Base-by-base conservation (phyloP, 2,329 filamentous ascomycete genomes). In the Claviceps sp. region DNA sequence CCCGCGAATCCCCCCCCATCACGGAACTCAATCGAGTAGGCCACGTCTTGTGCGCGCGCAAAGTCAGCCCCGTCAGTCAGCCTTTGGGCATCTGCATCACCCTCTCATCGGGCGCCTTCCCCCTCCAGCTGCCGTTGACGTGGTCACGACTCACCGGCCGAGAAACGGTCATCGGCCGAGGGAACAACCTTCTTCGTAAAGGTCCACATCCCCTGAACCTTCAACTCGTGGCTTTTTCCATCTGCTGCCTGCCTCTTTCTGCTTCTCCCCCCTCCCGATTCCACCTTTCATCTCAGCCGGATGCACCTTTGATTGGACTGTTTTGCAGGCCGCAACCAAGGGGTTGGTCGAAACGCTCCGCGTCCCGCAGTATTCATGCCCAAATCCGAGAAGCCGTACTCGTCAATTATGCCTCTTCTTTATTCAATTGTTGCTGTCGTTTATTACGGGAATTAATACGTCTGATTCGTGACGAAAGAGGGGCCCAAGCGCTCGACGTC, bases 21-120 rank as follows among this genome's bases (percentile, higher is more conserved):
- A 30, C 9, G 13, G n/a, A 44, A 44, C 26, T 44, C 20, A 37
- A 37, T 42, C 13, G 24, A 47, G 37, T 20, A 38, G 49, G 18
- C 42, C n/a, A 38, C 16, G 47, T 22, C 37, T 47, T 30, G 26
- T 30, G 26, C 26, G 26, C 26, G 26, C 26, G 26, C 46, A 47
- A 22, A 40, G 30, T 49, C 50, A 47, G 50, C 50, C 50, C 46
- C 48, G 50, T 52, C 46, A 52, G 50, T 52, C 26, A 37, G 18
- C 26, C 11, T 14, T 49, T 14, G 22, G 45, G 40, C 45, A 47
- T 47, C 42, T 34, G 48, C 20, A 49, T 30, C n/a, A 22, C 26
- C 38, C 38, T 43, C 26, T 30, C 26, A 30, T 43, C 48, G 7
- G 38, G 38, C 48, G 20, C 5, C 22, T 26, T 16, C 16, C 22